phyloP scores from a whole-genome alignment of 306 rosid species.

The Hippophae rhamnoides region DNA sequence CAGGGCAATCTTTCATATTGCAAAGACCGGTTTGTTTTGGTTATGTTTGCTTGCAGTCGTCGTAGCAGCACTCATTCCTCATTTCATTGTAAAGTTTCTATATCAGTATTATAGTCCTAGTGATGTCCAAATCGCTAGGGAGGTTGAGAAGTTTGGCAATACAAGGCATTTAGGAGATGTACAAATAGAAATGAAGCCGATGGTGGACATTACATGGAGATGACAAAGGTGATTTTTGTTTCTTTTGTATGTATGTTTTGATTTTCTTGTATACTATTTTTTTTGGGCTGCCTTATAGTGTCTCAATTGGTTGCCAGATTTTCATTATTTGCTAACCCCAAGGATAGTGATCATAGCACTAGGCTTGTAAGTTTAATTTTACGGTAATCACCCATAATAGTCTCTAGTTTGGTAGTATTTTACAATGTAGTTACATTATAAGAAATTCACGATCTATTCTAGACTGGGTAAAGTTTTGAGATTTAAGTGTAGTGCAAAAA shows the following conservation, averaged over 20 bases:
- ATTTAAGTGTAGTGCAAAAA: too few relatives aligned
- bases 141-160: constrained; percentile 43
- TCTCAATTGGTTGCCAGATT: constrained; percentile 39
- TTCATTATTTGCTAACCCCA: constrained; percentile 44
- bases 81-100: constrained; percentile 43
- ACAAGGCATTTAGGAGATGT: constrained; percentile 34
- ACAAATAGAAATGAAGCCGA: constrained; percentile 64
- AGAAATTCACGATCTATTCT: too few relatives aligned
- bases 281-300: constrained; percentile 55
- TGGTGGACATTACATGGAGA: constrained; percentile 31
- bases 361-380: constrained; percentile 16
- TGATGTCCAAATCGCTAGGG: constrained; percentile 79
- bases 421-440: too few relatives aligned
- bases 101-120: constrained; percentile 47
- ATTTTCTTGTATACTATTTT: constrained; percentile 45
- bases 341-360: constrained; percentile 40
- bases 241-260: constrained; percentile 27
- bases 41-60: constrained; percentile 50
- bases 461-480: too few relatives aligned
- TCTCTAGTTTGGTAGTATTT: too few relatives aligned
- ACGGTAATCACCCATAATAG: too few relatives aligned
- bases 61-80: constrained; percentile 54
- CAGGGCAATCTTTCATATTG: constrained; percentile 71
- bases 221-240: constrained; percentile 22
- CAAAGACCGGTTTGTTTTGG: constrained; percentile 51